Evolutionary conservation across 805 yeast species (phyloP), one percentile per base, ranked within the genome.

Genomic region (Wickerhamiella parazyma): DNA sequence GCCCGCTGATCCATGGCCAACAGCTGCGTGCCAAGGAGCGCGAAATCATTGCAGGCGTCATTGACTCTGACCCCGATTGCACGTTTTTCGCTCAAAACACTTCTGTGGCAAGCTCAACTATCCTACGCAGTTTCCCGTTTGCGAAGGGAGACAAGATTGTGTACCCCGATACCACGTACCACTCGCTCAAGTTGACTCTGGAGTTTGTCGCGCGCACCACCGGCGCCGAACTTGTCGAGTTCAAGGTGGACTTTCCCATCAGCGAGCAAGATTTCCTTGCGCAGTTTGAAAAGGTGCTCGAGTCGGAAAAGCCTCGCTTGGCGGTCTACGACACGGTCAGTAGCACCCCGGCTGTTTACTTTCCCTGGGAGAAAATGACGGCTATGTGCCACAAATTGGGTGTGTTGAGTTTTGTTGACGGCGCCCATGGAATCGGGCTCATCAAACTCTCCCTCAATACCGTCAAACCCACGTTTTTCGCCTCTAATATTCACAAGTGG

Each of bases 401-500:
- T 11, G 71, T 73, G 3, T 47, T 76, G 36, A 73, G 82, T 3
- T 57, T 77, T 33, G 68, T 80, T 20, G 89, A 80, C 55, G 89
- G 80, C 11, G 89, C 87, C 4, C 89, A 80, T 54, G 71, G 74
- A 1, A 64, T 74, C 28, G 89, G 89, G 0, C 45, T 56, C 21
- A 35, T 52, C 2, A 55, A 55, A 2, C 41, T 60, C 18, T 46
- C 52, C 21, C 38, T 61, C 41, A 36, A 48, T 3, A 16, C 35
- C 1, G 51, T 53, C 2, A 59, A 67, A 43, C 81, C 85, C 0
- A 85, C 78, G 52, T 80, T 76, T 55, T 71, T 66, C 54, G 65
- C 70, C 19, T 60, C 78, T 20, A 80, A 80, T 52, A 60, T 78
- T 16, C 87, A 80, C 64, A 80, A 80, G 54, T 80, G 87, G 87